Percentiles rank a stretch among this genome's conserved stretches.
phyloP scores from a whole-genome alignment of 169 alveolate species.

The Eimeria zaria region DNA sequence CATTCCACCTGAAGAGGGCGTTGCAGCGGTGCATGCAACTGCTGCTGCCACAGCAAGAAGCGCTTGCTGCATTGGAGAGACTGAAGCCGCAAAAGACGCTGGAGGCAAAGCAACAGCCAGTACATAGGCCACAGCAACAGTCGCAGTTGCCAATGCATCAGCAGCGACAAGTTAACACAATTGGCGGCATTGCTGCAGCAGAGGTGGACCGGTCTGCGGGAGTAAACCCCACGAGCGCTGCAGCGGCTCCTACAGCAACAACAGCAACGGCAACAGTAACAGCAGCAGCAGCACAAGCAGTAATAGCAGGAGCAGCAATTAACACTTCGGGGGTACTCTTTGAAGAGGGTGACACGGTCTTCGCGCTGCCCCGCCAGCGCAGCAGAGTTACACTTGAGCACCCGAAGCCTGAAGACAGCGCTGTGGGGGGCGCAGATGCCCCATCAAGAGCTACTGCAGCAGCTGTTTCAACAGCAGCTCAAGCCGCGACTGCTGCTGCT shows the following conservation, averaged over 20 bases:
- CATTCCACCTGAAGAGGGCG: conserved; percentile 1
- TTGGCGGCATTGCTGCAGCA: neutral
- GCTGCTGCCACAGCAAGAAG: conserved; percentile 25
- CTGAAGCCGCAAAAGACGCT: neutral
- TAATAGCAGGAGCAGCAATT: neutral
- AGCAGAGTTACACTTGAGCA: neutral
- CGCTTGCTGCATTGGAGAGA: neutral
- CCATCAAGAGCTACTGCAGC: neutral
- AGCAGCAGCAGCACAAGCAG: conserved; percentile 12
- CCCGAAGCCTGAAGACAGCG: neutral
- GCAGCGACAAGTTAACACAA: neutral
- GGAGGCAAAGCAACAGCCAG: neutral
- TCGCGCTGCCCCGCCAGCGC: conserved; percentile 7
- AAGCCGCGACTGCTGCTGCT: neutral
- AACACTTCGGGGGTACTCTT: neutral
- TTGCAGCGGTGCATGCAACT: conserved; percentile 53
- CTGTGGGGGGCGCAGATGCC: neutral
- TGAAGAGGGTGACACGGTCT: conserved; percentile 26
- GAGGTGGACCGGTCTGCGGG: neutral
- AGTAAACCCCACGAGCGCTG: neutral
- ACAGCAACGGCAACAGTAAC: neutral
- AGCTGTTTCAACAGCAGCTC: neutral
- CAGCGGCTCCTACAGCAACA: neutral
- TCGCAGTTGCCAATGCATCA: conserved; percentile 14
- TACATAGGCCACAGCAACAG: neutral